Conservation (phyloP, 2,329 filamentous ascomycete genomes). For the Fusarium pseudonygamai region DNA sequence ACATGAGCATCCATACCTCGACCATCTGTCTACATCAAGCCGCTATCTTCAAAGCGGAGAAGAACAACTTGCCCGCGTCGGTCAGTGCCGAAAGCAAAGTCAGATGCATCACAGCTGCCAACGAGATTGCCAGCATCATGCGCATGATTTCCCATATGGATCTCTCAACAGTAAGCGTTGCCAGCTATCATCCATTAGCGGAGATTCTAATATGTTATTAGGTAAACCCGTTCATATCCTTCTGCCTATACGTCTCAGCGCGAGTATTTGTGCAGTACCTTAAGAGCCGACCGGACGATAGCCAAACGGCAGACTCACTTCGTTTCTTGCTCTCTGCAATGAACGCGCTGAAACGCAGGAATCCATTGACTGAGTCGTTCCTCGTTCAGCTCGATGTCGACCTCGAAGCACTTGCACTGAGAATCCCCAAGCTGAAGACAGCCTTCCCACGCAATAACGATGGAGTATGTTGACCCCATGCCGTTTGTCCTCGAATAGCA, state of each 20-base stretch:
- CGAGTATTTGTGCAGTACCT: constrained; percentile 96
- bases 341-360: constrained; percentile 86
- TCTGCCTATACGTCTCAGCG: constrained; percentile 95
- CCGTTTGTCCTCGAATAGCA: background rate
- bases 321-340: constrained; percentile 91
- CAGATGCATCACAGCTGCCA: constrained; percentile 90
- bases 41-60: constrained; percentile 96
- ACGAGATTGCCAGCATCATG: constrained; percentile 95
- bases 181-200: background rate
- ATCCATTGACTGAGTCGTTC: constrained; percentile 93
- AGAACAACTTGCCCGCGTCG: constrained; percentile 78
- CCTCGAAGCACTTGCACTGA: constrained; percentile 75
- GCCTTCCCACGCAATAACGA: constrained; percentile 64
- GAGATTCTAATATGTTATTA: constrained; percentile 51
- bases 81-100: constrained; percentile 91
- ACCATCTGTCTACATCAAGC: constrained; percentile 98
- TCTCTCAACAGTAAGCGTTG: constrained; percentile 74
- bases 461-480: constrained; percentile 54
- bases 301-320: constrained; percentile 80
- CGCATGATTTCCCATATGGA: constrained; percentile 92
- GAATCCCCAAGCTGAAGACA: constrained; percentile 65
- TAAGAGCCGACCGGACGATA: constrained; percentile 91
- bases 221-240: constrained; percentile 96
- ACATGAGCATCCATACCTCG: constrained; percentile 97
- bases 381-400: constrained; percentile 93